Percentiles rank a stretch among this genome's conserved stretches.
Evolutionary conservation across 192 early-diverging fungal species (phyloP).

Genomic region (Linnemannia zychae): DNA sequence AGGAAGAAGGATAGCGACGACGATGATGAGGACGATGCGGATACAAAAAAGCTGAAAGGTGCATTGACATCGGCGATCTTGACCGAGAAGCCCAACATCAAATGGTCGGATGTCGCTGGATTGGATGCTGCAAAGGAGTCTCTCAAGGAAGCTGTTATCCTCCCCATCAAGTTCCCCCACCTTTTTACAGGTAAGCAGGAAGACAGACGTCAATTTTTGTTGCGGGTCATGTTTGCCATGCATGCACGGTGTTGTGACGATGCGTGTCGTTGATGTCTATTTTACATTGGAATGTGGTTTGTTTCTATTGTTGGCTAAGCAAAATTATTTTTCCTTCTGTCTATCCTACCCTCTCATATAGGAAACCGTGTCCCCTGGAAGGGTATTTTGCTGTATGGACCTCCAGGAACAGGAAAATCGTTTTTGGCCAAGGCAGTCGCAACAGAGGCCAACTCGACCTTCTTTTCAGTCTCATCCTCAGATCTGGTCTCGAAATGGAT

Average conservation of each 20-base stretch:
- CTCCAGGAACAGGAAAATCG: slow-evolving; percentile 97
- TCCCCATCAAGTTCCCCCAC: slow-evolving; percentile 97
- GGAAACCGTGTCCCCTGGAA: slow-evolving; percentile 95
- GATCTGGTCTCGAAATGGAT: slow-evolving; percentile 99
- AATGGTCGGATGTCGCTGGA: slow-evolving; percentile 97
- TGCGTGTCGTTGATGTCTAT: background rate
- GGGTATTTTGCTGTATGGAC: slow-evolving; percentile 95
- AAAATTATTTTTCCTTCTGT: background rate
- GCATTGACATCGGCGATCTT: slow-evolving; percentile 80
- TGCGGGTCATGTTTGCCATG: background rate
- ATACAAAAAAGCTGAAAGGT: slow-evolving; percentile 56
- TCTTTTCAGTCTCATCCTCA: slow-evolving; percentile 97
- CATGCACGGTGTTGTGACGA: background rate
- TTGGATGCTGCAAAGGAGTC: slow-evolving; percentile 95
- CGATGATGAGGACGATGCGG: slow-evolving; percentile 55
- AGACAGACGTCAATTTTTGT: background rate
- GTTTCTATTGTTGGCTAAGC: background rate
- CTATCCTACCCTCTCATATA: background rate
- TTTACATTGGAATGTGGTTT: slow-evolving; percentile 6
- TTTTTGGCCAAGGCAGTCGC: slow-evolving; percentile 97
- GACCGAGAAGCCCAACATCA: slow-evolving; percentile 95
- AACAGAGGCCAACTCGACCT: slow-evolving; percentile 94
- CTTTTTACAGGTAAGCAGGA: slow-evolving; percentile 78
- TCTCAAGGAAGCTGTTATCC: slow-evolving; percentile 96
- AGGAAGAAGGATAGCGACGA: slow-evolving; percentile 61